Base-by-base conservation (phyloP, 2,329 filamentous ascomycete genomes). In the Ascomycota sp. region DNA sequence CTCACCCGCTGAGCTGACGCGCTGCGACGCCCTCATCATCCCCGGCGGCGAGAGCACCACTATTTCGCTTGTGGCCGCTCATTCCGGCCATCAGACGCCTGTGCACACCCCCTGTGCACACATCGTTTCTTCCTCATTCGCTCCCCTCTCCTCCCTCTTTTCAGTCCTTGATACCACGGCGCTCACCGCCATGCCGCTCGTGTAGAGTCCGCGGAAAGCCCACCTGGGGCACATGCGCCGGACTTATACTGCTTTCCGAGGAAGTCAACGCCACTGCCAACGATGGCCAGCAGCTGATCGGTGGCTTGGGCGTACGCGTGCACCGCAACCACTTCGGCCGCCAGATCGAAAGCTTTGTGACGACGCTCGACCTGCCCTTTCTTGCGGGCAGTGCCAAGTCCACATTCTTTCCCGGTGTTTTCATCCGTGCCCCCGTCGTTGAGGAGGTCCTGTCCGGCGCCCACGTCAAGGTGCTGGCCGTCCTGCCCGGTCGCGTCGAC, bases 11-110 rank as follows among this genome's bases (percentile, higher is more conserved):
- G 66, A 93, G 43, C 64, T 98, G 21, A 56, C 63, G 4, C 51
- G 48, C 40, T 95, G 85, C 54, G 71, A 86, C 51, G 86, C 72
- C 19, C 65, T 98, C 26, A 71, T 98, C 45, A 71, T 98, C 28
- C 89, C 89, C 3, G 89, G 89, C 30, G 89, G 89, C 36, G 89
- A 98, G 53, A 93, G 82, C 54, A 95, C 89, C 2, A 76, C 86
- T 4, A 91, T 98, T 40, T 81, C 82, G 8, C 65, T 94, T 20
- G 79, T 94, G 11, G 89, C 89, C 4, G 71, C 72, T 15, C 69
- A 85, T 38, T 82, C 78, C 1, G 74, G n/a, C n/a, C n/a, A n/a
- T n/a, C n/a, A n/a, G n/a, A n/a, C n/a, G n/a, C n/a, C n/a, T n/a
- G n/a, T n/a, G 28, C 5, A 28, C 7, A 7, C 25, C n/a, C 13